Base-by-base conservation (phyloP, 768 basidiomycete genomes). In the Lentinula raphanica region DNA sequence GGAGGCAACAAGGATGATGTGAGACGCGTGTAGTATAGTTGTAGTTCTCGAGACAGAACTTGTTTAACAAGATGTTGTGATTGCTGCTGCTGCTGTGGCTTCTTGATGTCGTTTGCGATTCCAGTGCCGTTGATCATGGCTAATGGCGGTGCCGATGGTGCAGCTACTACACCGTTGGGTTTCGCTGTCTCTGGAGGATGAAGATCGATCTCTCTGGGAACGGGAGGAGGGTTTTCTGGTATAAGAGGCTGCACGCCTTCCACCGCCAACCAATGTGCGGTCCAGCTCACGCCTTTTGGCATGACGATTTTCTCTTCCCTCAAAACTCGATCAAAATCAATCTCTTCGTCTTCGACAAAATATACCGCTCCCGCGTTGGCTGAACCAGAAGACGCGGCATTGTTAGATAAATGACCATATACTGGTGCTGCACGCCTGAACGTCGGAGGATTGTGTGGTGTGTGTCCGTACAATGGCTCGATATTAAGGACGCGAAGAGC, bases 191-290 rank as follows among this genome's bases (percentile, higher is more conserved):
- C 66, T 49, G 69, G 66, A 25, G 67, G 66, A n/a, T 72, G 75
- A 51, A 58, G 68, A 27, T 71, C 75, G 25, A 69, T 64, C 56
- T 87, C 85, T 63, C 81, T 76, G 0, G 87, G 86, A 44, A 90
- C 76, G 1, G 87, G 86, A n/a, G 92, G 88, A 0, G 94, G 94
- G 69, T 98, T 98, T 68, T 97, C 93, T 12, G 92, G 92, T 50
- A 96, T 90, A n/a, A 93, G 81, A 0, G 96, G 95, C 66, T 98
- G 97, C 12, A 99, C 90, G 25, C 97, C 97, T 65, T 99, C 97
- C 38, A 99, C 94, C 0, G 95, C 95, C 31, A 99, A 80, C 97
- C 97, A 99, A 68, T 99, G 97, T 2, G 97, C 95, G 0, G 87
- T 89, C 88, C 92, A 95, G 63, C 79, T 85, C 56, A 91, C 86